These are phyloP conservation scores for Lachancea sp. DNA, from an alignment of 805 yeast genomes.

Conservation along the genomic window DNA sequence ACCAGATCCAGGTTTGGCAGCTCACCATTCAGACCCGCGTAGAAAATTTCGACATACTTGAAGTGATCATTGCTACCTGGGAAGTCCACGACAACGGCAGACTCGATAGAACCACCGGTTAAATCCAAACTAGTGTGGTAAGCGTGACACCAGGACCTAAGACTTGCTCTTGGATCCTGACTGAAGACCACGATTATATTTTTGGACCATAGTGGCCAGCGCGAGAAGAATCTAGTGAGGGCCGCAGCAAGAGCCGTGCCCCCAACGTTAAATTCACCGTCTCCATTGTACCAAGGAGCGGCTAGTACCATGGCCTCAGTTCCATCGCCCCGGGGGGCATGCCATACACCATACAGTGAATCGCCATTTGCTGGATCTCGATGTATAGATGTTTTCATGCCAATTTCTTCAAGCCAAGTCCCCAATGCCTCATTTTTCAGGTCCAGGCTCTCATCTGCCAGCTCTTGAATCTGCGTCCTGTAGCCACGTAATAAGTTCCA, in stretches of 20 bases:
- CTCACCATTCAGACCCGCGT: conserved; percentile 92
- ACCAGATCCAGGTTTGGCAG: conserved; percentile 88
- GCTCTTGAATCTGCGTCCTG: conserved; percentile 41
- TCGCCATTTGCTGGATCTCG: conserved; percentile 38
- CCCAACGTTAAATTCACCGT: conserved; percentile 62
- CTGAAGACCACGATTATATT: conserved; percentile 84
- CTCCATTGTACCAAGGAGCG: conserved; percentile 78
- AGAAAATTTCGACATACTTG: conserved; percentile 65
- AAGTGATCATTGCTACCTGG: conserved; percentile 60
- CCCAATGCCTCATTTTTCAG: conserved; percentile 43
- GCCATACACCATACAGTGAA: conserved; percentile 71
- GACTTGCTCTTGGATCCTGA: conserved; percentile 56
- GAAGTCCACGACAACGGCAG: conserved; percentile 80
- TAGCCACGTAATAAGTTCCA: conserved; percentile 90
- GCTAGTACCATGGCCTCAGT: conserved; percentile 90
- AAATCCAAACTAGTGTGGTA: conserved; percentile 78
- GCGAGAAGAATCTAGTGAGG: conserved; percentile 69
- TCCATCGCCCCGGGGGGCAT: conserved; percentile 92
- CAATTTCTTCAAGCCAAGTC: conserved; percentile 62
- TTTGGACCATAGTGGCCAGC: conserved; percentile 94
- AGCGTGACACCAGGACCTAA: conserved; percentile 88
- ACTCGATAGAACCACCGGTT: conserved; percentile 91
- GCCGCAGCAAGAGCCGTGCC: conserved; percentile 71
- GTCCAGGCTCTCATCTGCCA: conserved; percentile 22
- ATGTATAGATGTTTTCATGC: conserved; percentile 55